A percentile compares a stretch with the other conserved stretches of the same genome.
phyloP scores from a whole-genome alignment of 2,329 filamentous ascomycete genomes.

The Aspergillus sp. region DNA sequence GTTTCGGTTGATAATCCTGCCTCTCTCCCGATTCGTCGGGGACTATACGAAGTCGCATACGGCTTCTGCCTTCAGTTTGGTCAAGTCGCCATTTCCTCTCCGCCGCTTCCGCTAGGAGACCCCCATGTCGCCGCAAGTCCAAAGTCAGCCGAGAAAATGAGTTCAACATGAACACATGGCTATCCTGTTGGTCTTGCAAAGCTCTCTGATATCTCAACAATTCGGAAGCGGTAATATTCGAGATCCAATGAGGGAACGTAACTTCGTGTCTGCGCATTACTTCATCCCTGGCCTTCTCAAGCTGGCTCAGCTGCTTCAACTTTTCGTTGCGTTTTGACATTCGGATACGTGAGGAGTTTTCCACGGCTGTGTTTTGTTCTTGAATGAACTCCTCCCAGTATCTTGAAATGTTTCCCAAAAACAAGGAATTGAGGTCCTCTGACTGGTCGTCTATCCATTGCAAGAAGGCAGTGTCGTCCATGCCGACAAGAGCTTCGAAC shows the following conservation, averaged over 20 bases:
- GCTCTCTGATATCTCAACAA: slow-evolving; percentile 87
- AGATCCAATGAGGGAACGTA: slow-evolving; percentile 86
- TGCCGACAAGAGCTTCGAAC: slow-evolving; percentile 79
- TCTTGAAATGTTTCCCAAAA: slow-evolving; percentile 77
- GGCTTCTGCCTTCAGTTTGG: slow-evolving; percentile 89
- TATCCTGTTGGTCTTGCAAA: slow-evolving; percentile 91
- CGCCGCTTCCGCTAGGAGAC: slow-evolving; percentile 68
- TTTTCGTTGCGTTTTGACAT: slow-evolving; percentile 76
- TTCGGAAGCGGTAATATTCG: slow-evolving; percentile 91
- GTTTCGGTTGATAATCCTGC: slow-evolving; percentile 81
- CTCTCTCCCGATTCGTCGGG: slow-evolving; percentile 70
- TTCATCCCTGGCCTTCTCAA: slow-evolving; percentile 68
- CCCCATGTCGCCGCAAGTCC: slow-evolving; percentile 75
- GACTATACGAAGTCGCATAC: slow-evolving; percentile 86
- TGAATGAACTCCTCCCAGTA: slow-evolving; percentile 86
- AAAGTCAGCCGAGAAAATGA: slow-evolving; percentile 76
- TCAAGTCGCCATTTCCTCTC: slow-evolving; percentile 85
- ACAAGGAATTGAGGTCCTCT: slow-evolving; percentile 74
- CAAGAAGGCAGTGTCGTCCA: slow-evolving; percentile 87
- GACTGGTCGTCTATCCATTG: slow-evolving; percentile 84
- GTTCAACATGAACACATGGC: slow-evolving; percentile 72
- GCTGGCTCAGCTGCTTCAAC: slow-evolving; percentile 74
- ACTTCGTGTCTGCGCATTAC: slow-evolving; percentile 79
- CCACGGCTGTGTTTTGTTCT: slow-evolving; percentile 75
- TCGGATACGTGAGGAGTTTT: slow-evolving; percentile 70